Conservation (phyloP, 1,284 basidiomycete species). For the Lignosus rhinocerotis region DNA sequence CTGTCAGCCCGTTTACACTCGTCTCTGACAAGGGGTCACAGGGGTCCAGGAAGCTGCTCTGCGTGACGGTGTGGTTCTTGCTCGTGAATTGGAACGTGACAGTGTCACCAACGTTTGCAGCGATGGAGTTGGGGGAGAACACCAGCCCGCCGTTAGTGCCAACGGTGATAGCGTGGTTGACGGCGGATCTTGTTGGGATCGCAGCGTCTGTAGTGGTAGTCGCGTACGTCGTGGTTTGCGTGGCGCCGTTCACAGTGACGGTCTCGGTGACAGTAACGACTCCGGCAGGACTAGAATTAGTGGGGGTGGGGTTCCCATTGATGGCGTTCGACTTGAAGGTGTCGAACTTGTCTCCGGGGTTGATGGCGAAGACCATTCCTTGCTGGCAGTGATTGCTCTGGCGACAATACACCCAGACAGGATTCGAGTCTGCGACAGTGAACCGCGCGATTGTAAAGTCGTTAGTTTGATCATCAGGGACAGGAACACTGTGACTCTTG, state of each 20-base stretch:
- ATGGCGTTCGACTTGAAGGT: conserved; percentile 55
- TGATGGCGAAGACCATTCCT: conserved; percentile 69
- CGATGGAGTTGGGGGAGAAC: conserved; percentile 57
- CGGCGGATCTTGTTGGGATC: conserved; percentile 12
- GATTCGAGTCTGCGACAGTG: conserved; percentile 45
- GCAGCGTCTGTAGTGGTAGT: conserved; percentile 35
- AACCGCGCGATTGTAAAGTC: conserved; percentile 48
- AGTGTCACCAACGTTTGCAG: conserved; percentile 57
- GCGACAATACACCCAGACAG: conserved; percentile 61
- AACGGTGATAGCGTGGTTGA: conserved; percentile 50
- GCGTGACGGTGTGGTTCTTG: conserved; percentile 53
- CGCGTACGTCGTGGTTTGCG: conserved; percentile 34
- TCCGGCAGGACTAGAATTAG: conserved; percentile 27
- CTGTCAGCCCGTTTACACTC: conserved; percentile 48
- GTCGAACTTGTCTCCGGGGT: conserved; percentile 52
- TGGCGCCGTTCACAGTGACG: conserved; percentile 35
- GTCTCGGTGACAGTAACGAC: conserved; percentile 38
- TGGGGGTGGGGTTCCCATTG: conserved; percentile 31
- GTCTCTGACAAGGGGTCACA: conserved; percentile 50
- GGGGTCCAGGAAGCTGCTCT: conserved; percentile 57
- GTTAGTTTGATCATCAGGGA: conserved; percentile 43
- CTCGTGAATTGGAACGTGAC: conserved; percentile 60
- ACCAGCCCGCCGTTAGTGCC: conserved; percentile 44
- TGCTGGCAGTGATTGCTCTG: conserved; percentile 47
- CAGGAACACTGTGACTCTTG: conserved; percentile 43